These are phyloP conservation scores for Ceratopteris richardii DNA, from an alignment of 75 land plant genomes.

Conservation along the genomic window DNA sequence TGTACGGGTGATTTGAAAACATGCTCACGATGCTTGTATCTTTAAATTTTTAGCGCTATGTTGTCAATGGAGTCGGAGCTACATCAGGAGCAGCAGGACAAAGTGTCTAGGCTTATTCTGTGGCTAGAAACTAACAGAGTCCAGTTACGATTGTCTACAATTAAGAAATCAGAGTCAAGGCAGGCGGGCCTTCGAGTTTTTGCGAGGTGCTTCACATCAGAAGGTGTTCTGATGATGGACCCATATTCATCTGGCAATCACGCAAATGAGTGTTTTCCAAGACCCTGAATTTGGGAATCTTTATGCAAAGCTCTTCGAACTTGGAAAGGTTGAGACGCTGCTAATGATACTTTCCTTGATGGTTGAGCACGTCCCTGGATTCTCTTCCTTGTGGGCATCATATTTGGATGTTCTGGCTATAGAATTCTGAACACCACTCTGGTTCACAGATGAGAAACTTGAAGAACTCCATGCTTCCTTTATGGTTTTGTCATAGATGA, in stretches of 20 bases:
- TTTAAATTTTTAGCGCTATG: no score
- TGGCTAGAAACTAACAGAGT: no score
- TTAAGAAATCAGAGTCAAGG: no score
- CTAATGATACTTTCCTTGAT: constrained; percentile 69
- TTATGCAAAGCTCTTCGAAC: constrained; percentile 57
- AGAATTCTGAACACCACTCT: constrained; percentile 67
- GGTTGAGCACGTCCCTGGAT: constrained; percentile 58
- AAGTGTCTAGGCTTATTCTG: no score
- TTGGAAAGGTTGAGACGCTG: constrained; percentile 74
- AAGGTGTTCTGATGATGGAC: constrained; percentile 72
- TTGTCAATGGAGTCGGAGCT: no score
- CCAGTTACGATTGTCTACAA: no score
- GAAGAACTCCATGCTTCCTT: constrained; percentile 66
- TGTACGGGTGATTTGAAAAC: no score
- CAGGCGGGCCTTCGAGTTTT: no score
- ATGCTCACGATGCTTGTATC: no score
- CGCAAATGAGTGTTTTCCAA: constrained; percentile 79
- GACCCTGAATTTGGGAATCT: constrained; percentile 60
- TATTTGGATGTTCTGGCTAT: constrained; percentile 81
- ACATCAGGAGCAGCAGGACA: no score
- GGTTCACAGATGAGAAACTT: constrained; percentile 82
- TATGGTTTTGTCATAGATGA: no score
- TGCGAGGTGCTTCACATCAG: no score
- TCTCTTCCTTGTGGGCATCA: constrained; percentile 76
- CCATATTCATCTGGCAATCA: constrained; percentile 73